A percentile compares a stretch with the other conserved stretches of the same genome.
Conservation (phyloP, 768 basidiomycete species). For the Rhodotorula babjevae region DNA sequence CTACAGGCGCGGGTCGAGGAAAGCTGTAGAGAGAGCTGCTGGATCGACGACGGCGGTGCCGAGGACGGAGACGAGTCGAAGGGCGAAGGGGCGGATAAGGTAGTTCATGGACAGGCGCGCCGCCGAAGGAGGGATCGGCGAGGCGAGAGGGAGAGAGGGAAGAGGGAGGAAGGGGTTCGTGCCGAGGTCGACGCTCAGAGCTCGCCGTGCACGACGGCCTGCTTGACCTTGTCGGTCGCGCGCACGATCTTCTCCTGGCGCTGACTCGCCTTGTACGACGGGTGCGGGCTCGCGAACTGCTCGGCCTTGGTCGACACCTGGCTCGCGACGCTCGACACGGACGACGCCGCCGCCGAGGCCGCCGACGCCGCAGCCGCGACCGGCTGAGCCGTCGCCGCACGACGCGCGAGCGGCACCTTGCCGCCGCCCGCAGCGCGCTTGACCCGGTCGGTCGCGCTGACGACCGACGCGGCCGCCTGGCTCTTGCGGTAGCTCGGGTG, state of each 20-base stretch:
- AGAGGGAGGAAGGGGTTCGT: neutral
- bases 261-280: slow-evolving; percentile 6
- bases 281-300: slow-evolving; percentile 8
- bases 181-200: neutral
- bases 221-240: slow-evolving; percentile 16
- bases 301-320: neutral
- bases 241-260: neutral
- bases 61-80: too few species aligned
- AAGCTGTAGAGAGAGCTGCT: too few species aligned
- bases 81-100: too few species aligned
- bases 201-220: slow-evolving; percentile 21
- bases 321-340: slow-evolving; percentile 5
- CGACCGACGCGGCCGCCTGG: neutral
- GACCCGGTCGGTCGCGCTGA: neutral
- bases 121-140: neutral
- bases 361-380: slow-evolving; percentile 2
- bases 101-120: too few species aligned
- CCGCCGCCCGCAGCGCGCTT: slow-evolving; percentile 13
- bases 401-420: neutral
- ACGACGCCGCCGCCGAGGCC: neutral
- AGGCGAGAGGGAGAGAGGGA: neutral
- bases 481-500: slow-evolving; percentile 23
- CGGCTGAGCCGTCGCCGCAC: neutral
- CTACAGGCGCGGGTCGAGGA: too few species aligned
- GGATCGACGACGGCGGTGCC: too few species aligned